phyloP scores from a whole-genome alignment of 2,329 filamentous ascomycete genomes.

The Ophiostoma pallidulum region DNA sequence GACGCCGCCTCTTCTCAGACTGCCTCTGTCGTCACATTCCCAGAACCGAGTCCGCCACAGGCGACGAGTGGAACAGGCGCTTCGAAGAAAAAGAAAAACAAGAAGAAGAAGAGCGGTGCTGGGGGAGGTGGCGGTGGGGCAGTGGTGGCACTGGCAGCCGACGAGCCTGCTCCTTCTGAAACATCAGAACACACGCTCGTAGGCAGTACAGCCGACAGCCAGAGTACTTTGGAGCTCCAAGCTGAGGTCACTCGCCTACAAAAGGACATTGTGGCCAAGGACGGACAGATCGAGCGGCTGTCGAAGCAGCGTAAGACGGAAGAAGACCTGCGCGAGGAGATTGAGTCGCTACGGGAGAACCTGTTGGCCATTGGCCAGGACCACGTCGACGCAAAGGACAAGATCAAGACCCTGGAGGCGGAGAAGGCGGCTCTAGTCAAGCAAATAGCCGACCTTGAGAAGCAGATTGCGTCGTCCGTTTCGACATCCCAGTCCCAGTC shows the following conservation, averaged over 20 bases:
- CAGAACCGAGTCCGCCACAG: constrained; percentile 11
- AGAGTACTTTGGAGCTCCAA: constrained; percentile 30
- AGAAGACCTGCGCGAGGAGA: constrained; percentile 73
- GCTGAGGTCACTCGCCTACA: constrained; percentile 42
- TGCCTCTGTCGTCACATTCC: constrained; percentile 9
- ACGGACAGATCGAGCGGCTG: constrained; percentile 62
- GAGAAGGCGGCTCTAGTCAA: constrained; percentile 60
- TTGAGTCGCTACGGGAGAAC: constrained; percentile 73
- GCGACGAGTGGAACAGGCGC: constrained; percentile 2
- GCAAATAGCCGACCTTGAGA: constrained; percentile 58
- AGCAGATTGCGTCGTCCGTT: constrained; percentile 45
- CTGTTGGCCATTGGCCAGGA: constrained; percentile 71
- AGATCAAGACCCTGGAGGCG: constrained; percentile 57
- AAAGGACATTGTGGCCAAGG: constrained; percentile 52
- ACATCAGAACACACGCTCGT: constrained; percentile 19
- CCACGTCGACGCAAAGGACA: constrained; percentile 73
- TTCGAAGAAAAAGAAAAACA: constrained; percentile 68
- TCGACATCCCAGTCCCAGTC: constrained; percentile 31
- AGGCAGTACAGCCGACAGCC: constrained; percentile 16
- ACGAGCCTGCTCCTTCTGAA: constrained; percentile 26
- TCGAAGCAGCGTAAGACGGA: constrained; percentile 63
- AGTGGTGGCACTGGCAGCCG: constrained; percentile 17
- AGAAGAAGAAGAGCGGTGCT: constrained; percentile 73
- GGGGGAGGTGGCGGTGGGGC: constrained; percentile 22
- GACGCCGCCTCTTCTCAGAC: too few species aligned